phyloP scores from a whole-genome alignment of 345 rosid species.

The Gossypium arboreum region DNA sequence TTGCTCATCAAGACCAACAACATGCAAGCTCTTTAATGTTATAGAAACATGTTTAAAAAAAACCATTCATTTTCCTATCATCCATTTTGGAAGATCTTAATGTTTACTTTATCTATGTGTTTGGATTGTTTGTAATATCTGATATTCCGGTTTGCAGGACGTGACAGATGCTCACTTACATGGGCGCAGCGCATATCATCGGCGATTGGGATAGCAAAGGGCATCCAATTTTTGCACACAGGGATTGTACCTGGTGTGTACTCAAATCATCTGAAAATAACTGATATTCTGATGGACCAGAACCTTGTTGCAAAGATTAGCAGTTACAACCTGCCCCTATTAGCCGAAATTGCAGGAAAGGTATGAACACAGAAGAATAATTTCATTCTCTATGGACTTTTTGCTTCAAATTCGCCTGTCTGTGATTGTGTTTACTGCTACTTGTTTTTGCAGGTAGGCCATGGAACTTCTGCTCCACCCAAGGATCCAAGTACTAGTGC shows the following conservation, averaged over 20 bases:
- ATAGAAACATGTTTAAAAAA: too few relatives aligned
- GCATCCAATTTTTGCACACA: constrained; percentile 86
- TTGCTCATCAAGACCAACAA: too few relatives aligned
- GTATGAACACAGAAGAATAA: constrained; percentile 25
- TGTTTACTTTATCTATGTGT: neutral
- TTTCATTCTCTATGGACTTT: neutral
- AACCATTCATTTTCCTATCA: too few relatives aligned
- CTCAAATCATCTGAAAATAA: constrained; percentile 71
- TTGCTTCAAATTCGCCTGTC: neutral
- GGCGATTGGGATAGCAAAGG: constrained; percentile 82
- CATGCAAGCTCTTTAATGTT: too few relatives aligned
- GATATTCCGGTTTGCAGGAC: constrained; percentile 31
- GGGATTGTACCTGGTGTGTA: constrained; percentile 83
- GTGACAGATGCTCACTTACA: constrained; percentile 39
- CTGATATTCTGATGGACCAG: constrained; percentile 81
- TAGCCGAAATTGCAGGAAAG: constrained; percentile 61
- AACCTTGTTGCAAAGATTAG: constrained; percentile 73
- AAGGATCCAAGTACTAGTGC: constrained; percentile 33
- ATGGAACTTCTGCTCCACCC: constrained; percentile 39
- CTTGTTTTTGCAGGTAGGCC: constrained; percentile 47
- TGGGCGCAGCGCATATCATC: constrained; percentile 86
- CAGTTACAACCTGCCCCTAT: constrained; percentile 78
- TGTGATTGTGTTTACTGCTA: neutral
- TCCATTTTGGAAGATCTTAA: neutral
- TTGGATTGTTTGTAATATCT: constrained; percentile 8